Conservation (phyloP, 2,329 filamentous ascomycete species). For the Aspergillus tubingensis region DNA sequence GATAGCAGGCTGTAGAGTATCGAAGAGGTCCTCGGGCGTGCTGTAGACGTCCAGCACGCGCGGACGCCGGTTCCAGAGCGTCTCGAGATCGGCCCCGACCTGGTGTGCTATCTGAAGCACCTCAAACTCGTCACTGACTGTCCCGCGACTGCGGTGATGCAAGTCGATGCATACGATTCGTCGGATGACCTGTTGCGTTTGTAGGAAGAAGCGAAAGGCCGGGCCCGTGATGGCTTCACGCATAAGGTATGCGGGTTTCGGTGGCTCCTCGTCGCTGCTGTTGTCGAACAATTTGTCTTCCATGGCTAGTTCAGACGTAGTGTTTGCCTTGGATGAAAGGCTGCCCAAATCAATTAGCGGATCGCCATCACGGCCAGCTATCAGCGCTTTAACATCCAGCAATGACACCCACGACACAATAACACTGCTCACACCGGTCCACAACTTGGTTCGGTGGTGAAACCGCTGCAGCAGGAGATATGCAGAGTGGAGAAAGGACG, state of each 20-base stretch:
- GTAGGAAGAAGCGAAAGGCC: slow-evolving; percentile 36
- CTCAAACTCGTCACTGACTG: slow-evolving; percentile 41
- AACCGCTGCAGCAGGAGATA: slow-evolving; percentile 35
- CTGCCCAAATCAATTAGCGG: slow-evolving; percentile 33
- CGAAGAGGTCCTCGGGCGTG: slow-evolving; percentile 29
- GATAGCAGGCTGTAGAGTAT: slow-evolving; percentile 28
- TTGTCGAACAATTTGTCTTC: not conserved
- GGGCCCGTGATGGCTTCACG: slow-evolving; percentile 34
- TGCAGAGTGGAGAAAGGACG: slow-evolving; percentile 35
- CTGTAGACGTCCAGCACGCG: slow-evolving; percentile 35
- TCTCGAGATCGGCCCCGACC: slow-evolving; percentile 38
- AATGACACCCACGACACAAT: slow-evolving; percentile 37
- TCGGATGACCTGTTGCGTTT: slow-evolving; percentile 37
- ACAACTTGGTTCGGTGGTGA: slow-evolving; percentile 27
- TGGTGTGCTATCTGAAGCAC: slow-evolving; percentile 41
- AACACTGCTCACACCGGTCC: slow-evolving; percentile 32
- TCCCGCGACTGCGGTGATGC: slow-evolving; percentile 41
- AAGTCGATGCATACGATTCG: slow-evolving; percentile 40
- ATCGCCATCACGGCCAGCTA: slow-evolving; percentile 40
- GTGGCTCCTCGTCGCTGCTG: slow-evolving; percentile 9
- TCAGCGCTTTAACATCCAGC: slow-evolving; percentile 38
- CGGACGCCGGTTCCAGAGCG: slow-evolving; percentile 37
- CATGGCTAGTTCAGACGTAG: slow-evolving; percentile 8
- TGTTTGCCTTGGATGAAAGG: slow-evolving; percentile 4
- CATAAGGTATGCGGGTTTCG: slow-evolving; percentile 26